A percentile compares a stretch with the other conserved stretches of the same genome.
phyloP scores from a whole-genome alignment of 1,139 yeast species.

The Groenewaldozyma auringiensis region DNA sequence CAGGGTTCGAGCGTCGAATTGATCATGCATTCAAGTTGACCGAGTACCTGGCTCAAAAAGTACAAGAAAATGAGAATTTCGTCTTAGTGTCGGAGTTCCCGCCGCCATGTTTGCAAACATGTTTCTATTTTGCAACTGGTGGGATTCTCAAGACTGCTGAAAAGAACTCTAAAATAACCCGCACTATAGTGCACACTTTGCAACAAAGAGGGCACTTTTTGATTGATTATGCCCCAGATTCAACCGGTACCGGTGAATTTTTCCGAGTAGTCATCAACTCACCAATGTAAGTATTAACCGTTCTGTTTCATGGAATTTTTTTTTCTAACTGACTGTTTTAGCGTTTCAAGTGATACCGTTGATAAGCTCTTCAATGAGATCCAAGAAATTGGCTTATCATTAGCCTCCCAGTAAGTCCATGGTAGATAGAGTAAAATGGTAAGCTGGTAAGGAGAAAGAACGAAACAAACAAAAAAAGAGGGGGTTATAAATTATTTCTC shows the following conservation, averaged over 20 bases:
- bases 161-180: slow-evolving; percentile 51
- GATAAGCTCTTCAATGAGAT: slow-evolving; percentile 37
- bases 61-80: slow-evolving; percentile 37
- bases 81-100: slow-evolving; percentile 47
- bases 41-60: slow-evolving; percentile 46
- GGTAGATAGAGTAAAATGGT: no score
- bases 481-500: background rate
- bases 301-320: slow-evolving; percentile 25
- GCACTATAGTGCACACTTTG: slow-evolving; percentile 54
- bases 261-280: slow-evolving; percentile 81
- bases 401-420: no score
- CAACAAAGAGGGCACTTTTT: slow-evolving; percentile 59
- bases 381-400: slow-evolving; percentile 15
- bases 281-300: slow-evolving; percentile 36
- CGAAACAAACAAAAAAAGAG: no score
- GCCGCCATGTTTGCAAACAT: slow-evolving; percentile 78
- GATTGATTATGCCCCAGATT: slow-evolving; percentile 74
- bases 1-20: slow-evolving; percentile 46
- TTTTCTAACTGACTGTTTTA: slow-evolving; percentile 24
- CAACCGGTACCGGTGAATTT: slow-evolving; percentile 58
- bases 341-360: slow-evolving; percentile 35
- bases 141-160: slow-evolving; percentile 26
- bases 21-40: slow-evolving; percentile 68
- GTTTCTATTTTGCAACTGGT: slow-evolving; percentile 55
- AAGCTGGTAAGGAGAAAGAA: no score